Percentiles rank a stretch among this genome's conserved stretches.
Evolutionary conservation across 1,139 yeast genomes (phyloP).

Genomic region (Kurtzmaniella natalensis): DNA sequence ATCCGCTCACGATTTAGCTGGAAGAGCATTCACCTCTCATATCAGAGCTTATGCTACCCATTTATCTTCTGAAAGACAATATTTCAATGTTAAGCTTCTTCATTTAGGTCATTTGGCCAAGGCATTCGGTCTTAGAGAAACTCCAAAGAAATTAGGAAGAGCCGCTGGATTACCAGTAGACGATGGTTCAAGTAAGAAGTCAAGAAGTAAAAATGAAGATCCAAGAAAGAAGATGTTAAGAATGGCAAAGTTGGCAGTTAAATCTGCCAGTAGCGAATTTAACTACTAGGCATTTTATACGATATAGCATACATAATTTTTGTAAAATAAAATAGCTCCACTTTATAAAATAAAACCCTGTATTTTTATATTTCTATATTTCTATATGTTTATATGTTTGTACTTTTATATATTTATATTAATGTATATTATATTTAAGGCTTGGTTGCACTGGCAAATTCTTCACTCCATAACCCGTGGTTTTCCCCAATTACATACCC

Average conservation of each 20-base stretch:
- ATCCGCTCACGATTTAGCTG: constrained; percentile 56
- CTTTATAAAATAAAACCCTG: too few relatives aligned
- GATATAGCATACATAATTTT: too few relatives aligned
- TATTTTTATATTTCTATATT: too few relatives aligned
- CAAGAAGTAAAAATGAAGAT: constrained; percentile 46
- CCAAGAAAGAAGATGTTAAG: constrained; percentile 70
- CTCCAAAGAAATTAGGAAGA: constrained; percentile 74
- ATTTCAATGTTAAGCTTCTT: constrained; percentile 72
- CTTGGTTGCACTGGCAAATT: not conserved
- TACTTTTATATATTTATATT: too few relatives aligned
- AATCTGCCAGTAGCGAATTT: constrained; percentile 64
- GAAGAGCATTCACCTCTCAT: constrained; percentile 81
- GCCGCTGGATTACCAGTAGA: constrained; percentile 17
- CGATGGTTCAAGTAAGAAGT: not conserved
- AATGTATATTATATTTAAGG: too few relatives aligned
- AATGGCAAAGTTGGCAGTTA: constrained; percentile 69
- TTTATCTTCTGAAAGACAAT: constrained; percentile 68
- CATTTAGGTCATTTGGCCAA: constrained; percentile 97
- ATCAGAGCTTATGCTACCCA: constrained; percentile 97
- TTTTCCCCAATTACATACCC: constrained; percentile 68
- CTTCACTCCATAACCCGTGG: constrained; percentile 68
- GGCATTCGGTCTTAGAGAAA: constrained; percentile 88
- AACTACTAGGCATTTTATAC: too few relatives aligned
- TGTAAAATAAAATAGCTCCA: too few relatives aligned
- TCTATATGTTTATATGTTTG: too few relatives aligned